phyloP scores from a whole-genome alignment of 371 early-diverging fungal genomes.

The Saksenaea vasiformis region DNA sequence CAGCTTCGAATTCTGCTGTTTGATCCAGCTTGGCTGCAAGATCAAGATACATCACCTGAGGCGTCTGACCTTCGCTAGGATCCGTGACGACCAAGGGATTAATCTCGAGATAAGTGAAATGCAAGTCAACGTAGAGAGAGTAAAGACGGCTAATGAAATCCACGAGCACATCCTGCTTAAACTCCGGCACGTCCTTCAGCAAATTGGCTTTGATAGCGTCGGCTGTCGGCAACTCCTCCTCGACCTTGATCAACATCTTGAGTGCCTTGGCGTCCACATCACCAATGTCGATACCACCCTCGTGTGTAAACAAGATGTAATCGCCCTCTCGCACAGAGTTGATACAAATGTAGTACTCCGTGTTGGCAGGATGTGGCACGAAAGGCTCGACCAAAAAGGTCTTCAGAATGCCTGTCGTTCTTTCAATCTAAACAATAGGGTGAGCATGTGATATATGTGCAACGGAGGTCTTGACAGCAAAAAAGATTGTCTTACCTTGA shows the following conservation, averaged over 20 bases:
- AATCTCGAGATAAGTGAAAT: slow-evolving; percentile 98
- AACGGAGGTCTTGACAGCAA: slow-evolving; percentile 4
- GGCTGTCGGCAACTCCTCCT: slow-evolving; percentile 63
- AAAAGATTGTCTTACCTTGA: slow-evolving; percentile 60
- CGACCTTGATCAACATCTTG: slow-evolving; percentile 77
- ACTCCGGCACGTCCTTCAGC: slow-evolving; percentile 63
- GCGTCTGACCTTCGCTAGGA: slow-evolving; percentile 52
- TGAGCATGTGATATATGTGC: slow-evolving; percentile 12
- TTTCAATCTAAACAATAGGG: slow-evolving; percentile 68
- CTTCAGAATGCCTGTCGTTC: slow-evolving; percentile 84
- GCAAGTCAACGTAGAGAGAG: slow-evolving; percentile 91
- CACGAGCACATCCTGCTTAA: slow-evolving; percentile 84
- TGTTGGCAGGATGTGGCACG: slow-evolving; percentile 86
- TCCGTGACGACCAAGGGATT: slow-evolving; percentile 96
- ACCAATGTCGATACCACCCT: slow-evolving; percentile 97
- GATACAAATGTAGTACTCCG: slow-evolving; percentile 97
- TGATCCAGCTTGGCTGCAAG: slow-evolving; percentile 98
- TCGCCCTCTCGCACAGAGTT: slow-evolving; percentile 96
- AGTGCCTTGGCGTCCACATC: slow-evolving; percentile 98
- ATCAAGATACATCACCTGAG: slow-evolving; percentile 90
- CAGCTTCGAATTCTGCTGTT: slow-evolving; percentile 96
- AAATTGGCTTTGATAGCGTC: slow-evolving; percentile 67
- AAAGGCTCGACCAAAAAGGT: slow-evolving; percentile 97
- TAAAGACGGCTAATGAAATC: slow-evolving; percentile 92
- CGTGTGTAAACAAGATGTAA: slow-evolving; percentile 93